Base-by-base conservation (phyloP, 352 stramenopile species). In the Pythium myriotylum region DNA sequence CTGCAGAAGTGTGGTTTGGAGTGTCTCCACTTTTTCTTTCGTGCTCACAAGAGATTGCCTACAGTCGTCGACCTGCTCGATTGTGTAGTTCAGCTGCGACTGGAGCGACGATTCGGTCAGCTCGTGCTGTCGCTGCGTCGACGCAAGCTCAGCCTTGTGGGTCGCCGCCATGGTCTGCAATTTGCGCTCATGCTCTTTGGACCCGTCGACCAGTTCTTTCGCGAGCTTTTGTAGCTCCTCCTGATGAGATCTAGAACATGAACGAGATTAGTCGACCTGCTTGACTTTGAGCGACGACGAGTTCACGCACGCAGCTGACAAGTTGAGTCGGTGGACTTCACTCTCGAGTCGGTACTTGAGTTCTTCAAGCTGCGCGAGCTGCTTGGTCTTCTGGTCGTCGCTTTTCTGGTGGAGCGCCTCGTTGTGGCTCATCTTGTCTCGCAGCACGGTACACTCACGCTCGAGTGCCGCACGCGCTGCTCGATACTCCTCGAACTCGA, bases 401-500 rank as follows among this genome's bases (percentile, higher is more conserved):
- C 62, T 72, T 48, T 80, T 82, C 47, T 55, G 70, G 4, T 72
- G 69, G 9, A 87, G 52, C 27, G 70, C 43, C 47, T 91, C 79
- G 19, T 62, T 29, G 24, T 84, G 78, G 2, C 49, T 74, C 47
- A 86, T 67, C 46, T 89, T 88, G 13, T 89, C 77, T 33, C 79
- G 73, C 22, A 84, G 45, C 20, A 78, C 70, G 3, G 50, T 70
- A 52, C 67, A 74, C 41, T 92, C 80, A 12, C 79, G 76, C 70
- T 92, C 80, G 5, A 90, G 68, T 3, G 77, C 62, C 14, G 69
- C 68, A 3, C 81, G 66, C 24, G 73, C 51, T 1, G 59, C 67
- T 2, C 80, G 77, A 37, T 90, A 89, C 41, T 91, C 83, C 60
- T 94, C 82, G 66, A 87, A 89, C 37, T 92, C 80, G 33, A 89